Evolutionary conservation across 805 yeast genomes (phyloP).

Genomic region (Hanseniaspora opuntiae): DNA sequence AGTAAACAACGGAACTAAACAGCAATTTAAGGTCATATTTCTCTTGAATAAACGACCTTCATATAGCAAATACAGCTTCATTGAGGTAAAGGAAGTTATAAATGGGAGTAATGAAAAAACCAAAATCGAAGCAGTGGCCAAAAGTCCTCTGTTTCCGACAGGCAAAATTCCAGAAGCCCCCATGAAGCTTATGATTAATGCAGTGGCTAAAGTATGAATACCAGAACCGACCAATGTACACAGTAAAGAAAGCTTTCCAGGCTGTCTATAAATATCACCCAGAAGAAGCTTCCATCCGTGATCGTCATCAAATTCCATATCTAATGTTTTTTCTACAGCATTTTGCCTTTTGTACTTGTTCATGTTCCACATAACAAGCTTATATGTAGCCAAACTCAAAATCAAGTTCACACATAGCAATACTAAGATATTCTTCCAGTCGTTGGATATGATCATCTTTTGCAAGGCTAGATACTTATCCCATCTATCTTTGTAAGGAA

Average conservation of each 20-base stretch:
- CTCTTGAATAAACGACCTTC: slow-evolving; percentile 86
- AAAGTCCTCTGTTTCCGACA: slow-evolving; percentile 88
- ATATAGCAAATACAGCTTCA: slow-evolving; percentile 72
- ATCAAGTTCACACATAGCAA: slow-evolving; percentile 67
- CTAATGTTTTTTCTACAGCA: slow-evolving; percentile 30
- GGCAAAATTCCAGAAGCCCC: slow-evolving; percentile 83
- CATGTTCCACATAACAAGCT: slow-evolving; percentile 75
- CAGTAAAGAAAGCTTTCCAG: slow-evolving; percentile 51
- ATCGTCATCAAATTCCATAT: slow-evolving; percentile 78
- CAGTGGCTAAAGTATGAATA: slow-evolving; percentile 66
- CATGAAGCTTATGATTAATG: slow-evolving; percentile 55
- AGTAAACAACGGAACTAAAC: slow-evolving; percentile 68
- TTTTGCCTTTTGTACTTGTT: slow-evolving; percentile 78
- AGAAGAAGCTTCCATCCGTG: slow-evolving; percentile 94
- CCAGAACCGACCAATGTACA: slow-evolving; percentile 85
- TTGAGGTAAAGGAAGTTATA: slow-evolving; percentile 77
- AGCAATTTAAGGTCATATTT: slow-evolving; percentile 71
- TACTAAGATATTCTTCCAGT: slow-evolving; percentile 76
- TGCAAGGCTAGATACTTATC: slow-evolving; percentile 85
- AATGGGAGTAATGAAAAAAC: slow-evolving; percentile 69
- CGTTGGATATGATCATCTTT: slow-evolving; percentile 93
- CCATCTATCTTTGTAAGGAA: slow-evolving; percentile 98
- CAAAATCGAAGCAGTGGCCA: slow-evolving; percentile 79
- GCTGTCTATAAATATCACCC: slow-evolving; percentile 88
- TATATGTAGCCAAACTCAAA: slow-evolving; percentile 60